Evolutionary conservation across 768 basidiomycete species (phyloP).

Genomic region (Amanita jacksonii): DNA sequence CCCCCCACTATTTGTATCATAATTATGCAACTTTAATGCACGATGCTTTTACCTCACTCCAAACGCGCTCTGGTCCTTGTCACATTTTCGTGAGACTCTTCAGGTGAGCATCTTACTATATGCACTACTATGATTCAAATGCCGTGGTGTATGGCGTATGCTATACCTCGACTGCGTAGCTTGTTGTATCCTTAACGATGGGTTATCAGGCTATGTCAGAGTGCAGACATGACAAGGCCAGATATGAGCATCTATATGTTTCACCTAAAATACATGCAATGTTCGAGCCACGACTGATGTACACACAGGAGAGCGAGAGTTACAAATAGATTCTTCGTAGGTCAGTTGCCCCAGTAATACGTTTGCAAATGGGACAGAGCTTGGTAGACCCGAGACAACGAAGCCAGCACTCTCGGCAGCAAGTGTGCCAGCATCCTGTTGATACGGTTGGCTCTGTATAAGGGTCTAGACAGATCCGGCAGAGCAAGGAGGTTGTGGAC

Average conservation of each 20-base stretch:
- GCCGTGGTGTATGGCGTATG: constrained; percentile 8
- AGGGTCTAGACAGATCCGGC: constrained; percentile 74
- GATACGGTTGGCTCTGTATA: constrained; percentile 73
- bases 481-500: constrained; percentile 36
- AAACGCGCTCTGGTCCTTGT: not conserved
- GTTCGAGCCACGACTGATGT: constrained; percentile 8
- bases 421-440: constrained; percentile 84
- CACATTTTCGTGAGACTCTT: not conserved
- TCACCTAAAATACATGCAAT: constrained; percentile 4
- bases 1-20: constrained; percentile 7
- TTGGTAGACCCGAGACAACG: constrained; percentile 77
- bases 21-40: constrained; percentile 5
- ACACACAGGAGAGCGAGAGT: constrained; percentile 3
- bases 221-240: constrained; percentile 78
- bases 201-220: constrained; percentile 34
- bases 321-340: constrained; percentile 68
- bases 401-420: constrained; percentile 76
- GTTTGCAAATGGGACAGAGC: constrained; percentile 81
- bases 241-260: constrained; percentile 55
- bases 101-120: constrained; percentile 1
- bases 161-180: constrained; percentile 12
- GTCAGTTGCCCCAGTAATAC: constrained; percentile 71
- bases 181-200: constrained; percentile 43
- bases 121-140: constrained; percentile 6
- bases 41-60: not conserved